Evolutionary conservation across 441 rosid species (phyloP).

Genomic region (Macaranga tanarius): DNA sequence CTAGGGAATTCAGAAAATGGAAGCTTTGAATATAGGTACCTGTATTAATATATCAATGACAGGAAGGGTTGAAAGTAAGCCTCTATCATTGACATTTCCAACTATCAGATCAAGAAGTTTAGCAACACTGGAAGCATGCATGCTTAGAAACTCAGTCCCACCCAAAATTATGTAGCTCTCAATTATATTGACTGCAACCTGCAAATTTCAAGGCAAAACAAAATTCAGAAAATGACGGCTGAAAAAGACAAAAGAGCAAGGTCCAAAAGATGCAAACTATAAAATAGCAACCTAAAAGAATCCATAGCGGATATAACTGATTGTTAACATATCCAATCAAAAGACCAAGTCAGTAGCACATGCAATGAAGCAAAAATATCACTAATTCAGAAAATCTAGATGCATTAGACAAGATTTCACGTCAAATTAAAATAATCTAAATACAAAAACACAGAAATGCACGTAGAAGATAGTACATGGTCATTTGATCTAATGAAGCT

Average conservation of each 20-base stretch:
- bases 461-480: background rate
- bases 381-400: background rate
- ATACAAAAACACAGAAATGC: background rate
- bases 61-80: slow-evolving; percentile 78
- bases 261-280: background rate
- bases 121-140: slow-evolving; percentile 82
- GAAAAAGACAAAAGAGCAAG: background rate
- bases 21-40: slow-evolving; percentile 42
- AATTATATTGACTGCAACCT: slow-evolving; percentile 84
- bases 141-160: slow-evolving; percentile 72
- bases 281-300: background rate
- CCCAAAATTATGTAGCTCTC: slow-evolving; percentile 85
- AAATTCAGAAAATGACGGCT: background rate
- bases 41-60: slow-evolving; percentile 85
- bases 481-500: slow-evolving; percentile 12
- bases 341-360: no score
- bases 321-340: background rate
- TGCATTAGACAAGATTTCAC: background rate
- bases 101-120: slow-evolving; percentile 90
- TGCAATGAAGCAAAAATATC: no score
- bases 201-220: slow-evolving; percentile 26
- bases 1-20: background rate
- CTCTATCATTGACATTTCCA: slow-evolving; percentile 91
- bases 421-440: background rate
- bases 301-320: background rate